Base-by-base conservation (phyloP, 176 grass and related monocot genomes). In the Triticum urartu region DNA sequence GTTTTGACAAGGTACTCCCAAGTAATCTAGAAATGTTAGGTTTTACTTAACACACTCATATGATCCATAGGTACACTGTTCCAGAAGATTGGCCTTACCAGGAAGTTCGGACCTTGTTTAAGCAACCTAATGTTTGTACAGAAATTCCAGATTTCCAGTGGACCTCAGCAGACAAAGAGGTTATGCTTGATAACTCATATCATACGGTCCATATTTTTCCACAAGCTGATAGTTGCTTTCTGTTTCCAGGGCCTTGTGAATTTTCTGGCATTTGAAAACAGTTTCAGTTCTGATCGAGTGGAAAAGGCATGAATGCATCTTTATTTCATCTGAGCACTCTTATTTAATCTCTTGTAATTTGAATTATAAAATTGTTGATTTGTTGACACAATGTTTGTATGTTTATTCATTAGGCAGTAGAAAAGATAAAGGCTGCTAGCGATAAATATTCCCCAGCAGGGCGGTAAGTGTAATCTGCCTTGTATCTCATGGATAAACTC, bases 51-150 rank as follows among this genome's bases (percentile, higher is more conserved):
- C 36, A 14, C 17, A 17, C 79, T 79, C 5, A 64, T 68, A 35
- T 84, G 45, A 36, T 80, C 14, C 59, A 77, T 84, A 98, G 96
- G 85, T 98, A 86, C 83, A 88, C 85, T 85, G 91, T 98, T 80
- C 93, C 91, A 52, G 88, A 98, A 83, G 93, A 95, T 14, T 98
- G 96, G 96, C 96, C 96, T 79, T 98, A 95, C 78, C 83, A 88
- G 77, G 96, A 98, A 90, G 91, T 92, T 89, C 88, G 93, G 18
- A 79, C 40, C 3, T 89, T 95, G 86, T 98, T 98, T 81, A 95
- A 94, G 86, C 75, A 95, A 84, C 93, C 96, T 48, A 90, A 85
- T 79, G 91, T 95, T 36, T 92, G 75, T 61, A 17, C 63, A 58
- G 81, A 91, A 78, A 82, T 95, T 83, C 88, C 96, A 86, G 93